These are phyloP conservation scores for Leccinum fibrillosum DNA, from an alignment of 768 basidiomycete genomes.

Conservation along the genomic window DNA sequence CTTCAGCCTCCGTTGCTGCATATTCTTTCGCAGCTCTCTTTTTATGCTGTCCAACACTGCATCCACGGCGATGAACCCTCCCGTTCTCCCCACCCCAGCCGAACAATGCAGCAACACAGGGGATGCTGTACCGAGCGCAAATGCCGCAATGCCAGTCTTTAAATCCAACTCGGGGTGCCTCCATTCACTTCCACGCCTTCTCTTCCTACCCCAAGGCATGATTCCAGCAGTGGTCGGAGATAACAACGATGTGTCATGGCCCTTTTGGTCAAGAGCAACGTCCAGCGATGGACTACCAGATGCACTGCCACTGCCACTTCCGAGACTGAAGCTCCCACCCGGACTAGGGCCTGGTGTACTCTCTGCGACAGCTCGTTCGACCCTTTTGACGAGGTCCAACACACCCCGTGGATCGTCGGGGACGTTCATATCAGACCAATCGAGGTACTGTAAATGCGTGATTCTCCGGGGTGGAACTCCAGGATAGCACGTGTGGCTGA, in stretches of 20 bases:
- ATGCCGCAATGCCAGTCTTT: slow-evolving; percentile 52
- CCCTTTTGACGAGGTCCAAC: slow-evolving; percentile 67
- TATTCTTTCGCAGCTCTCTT: slow-evolving; percentile 47
- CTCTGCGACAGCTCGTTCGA: slow-evolving; percentile 38
- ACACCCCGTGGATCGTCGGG: slow-evolving; percentile 79
- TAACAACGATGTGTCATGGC: slow-evolving; percentile 6
- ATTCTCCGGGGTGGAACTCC: slow-evolving; percentile 60
- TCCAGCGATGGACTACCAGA: slow-evolving; percentile 21
- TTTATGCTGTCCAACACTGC: slow-evolving; percentile 76
- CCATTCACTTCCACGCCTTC: slow-evolving; percentile 23
- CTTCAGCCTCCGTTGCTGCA: slow-evolving; percentile 19
- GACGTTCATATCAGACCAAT: slow-evolving; percentile 97
- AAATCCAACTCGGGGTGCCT: slow-evolving; percentile 45
- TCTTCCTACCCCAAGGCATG: background rate
- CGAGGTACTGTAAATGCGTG: slow-evolving; percentile 87
- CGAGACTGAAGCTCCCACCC: slow-evolving; percentile 21
- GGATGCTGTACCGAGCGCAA: slow-evolving; percentile 42
- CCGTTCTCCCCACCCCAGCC: slow-evolving; percentile 93
- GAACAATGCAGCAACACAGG: slow-evolving; percentile 87
- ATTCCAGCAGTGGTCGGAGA: slow-evolving; percentile 16
- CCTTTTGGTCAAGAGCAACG: background rate
- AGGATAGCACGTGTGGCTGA: slow-evolving; percentile 62
- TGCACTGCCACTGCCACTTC: slow-evolving; percentile 16
- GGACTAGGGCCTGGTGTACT: slow-evolving; percentile 31
- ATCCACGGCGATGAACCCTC: slow-evolving; percentile 89